Conservation (phyloP, 108 stramenopile species). For the Skeletonema marinoi region DNA sequence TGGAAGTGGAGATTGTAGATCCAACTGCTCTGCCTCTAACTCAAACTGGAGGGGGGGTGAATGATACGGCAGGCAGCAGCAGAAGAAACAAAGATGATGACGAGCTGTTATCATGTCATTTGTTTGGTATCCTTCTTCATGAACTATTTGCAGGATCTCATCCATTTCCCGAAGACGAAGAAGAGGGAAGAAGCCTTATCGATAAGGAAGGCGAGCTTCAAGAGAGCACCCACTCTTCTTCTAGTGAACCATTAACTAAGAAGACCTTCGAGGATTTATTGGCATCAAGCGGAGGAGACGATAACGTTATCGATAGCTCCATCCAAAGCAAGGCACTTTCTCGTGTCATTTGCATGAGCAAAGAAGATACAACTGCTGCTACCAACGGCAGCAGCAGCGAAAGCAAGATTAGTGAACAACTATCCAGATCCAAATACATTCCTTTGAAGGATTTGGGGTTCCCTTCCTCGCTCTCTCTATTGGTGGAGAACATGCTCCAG, state of each 20-base stretch:
- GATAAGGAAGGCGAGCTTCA: too few relatives aligned
- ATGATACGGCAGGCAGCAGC: neutral
- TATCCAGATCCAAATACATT: neutral
- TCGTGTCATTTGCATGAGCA: too few relatives aligned
- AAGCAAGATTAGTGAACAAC: neutral
- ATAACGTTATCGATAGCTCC: neutral
- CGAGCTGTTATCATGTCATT: constrained; percentile 2
- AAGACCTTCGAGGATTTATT: too few relatives aligned
- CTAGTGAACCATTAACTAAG: too few relatives aligned
- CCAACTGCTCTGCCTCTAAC: neutral
- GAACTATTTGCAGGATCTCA: neutral
- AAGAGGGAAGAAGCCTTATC: too few relatives aligned
- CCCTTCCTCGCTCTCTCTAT: neutral
- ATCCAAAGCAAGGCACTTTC: neutral
- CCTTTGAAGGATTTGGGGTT: constrained; percentile 6
- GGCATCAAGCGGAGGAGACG: too few relatives aligned
- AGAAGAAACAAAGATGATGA: neutral
- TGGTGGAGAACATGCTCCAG: constrained; percentile 12
- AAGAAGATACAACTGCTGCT: too few relatives aligned
- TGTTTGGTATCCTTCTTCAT: constrained; percentile 10
- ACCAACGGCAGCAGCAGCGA: too few relatives aligned
- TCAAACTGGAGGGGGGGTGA: neutral
- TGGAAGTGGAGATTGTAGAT: neutral
- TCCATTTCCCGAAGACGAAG: neutral
- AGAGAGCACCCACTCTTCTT: too few relatives aligned